Evolutionary conservation across 176 grass and related monocot genomes (phyloP).

Genomic region (Themeda triandra): DNA sequence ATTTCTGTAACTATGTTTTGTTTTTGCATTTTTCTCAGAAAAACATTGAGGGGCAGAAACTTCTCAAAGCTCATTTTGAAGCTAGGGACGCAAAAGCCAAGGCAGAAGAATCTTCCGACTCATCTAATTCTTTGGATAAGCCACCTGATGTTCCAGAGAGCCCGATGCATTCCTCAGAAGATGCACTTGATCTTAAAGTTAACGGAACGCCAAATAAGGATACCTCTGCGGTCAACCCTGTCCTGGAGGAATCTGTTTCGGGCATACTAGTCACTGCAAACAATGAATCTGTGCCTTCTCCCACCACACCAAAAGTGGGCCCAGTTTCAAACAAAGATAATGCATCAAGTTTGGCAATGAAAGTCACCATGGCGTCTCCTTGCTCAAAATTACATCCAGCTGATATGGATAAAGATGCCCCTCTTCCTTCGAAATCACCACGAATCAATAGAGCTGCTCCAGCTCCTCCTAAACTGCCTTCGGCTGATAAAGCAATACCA

Average conservation of each 20-base stretch:
- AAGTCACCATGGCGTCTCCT: conserved; percentile 18
- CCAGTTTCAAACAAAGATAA: conserved; percentile 41
- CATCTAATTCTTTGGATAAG: conserved; percentile 54
- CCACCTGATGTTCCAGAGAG: conserved; percentile 35
- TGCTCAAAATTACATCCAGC: conserved; percentile 30
- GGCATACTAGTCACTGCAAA: conserved; percentile 3
- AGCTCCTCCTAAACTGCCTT: conserved; percentile 20
- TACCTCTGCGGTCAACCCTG: background rate
- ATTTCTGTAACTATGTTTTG: conserved; percentile 24
- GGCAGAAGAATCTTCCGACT: conserved; percentile 42
- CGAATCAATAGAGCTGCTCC: conserved; percentile 10
- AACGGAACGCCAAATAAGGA: conserved; percentile 32
- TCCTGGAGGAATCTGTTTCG: conserved; percentile 34
- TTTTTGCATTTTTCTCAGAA: conserved; percentile 37
- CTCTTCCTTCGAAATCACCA: conserved; percentile 33
- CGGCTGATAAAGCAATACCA: conserved; percentile 1
- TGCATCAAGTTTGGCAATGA: conserved; percentile 20
- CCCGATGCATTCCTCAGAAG: conserved; percentile 31
- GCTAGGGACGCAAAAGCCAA: conserved; percentile 41
- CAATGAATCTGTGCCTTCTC: conserved; percentile 20
- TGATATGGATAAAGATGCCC: conserved; percentile 35
- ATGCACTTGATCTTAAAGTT: conserved; percentile 19
- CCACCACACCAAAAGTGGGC: conserved; percentile 7
- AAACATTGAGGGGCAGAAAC: conserved; percentile 54
- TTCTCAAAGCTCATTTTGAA: conserved; percentile 62